Percentiles rank a stretch among this genome's conserved stretches.
Evolutionary conservation across 164 flowering plant genomes (phyloP).

Genomic region (Aristolochia fimbriata): DNA sequence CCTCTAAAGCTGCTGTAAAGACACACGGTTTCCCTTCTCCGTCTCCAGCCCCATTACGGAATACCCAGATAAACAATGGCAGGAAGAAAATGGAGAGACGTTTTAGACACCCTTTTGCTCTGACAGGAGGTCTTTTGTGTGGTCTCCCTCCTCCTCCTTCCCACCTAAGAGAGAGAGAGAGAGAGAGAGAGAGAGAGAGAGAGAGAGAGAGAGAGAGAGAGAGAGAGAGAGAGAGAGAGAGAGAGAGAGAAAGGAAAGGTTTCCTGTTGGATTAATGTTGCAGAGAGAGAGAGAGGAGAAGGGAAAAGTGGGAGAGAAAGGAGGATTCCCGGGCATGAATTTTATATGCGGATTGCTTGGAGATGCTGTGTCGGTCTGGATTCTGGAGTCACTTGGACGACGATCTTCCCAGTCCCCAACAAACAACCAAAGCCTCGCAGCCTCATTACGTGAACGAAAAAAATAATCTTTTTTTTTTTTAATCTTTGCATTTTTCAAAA

Average conservation of each 20-base stretch:
- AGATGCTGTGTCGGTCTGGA: constrained; percentile 1
- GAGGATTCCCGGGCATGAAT: neutral
- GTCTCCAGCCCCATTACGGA: neutral
- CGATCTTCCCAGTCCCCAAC: too few relatives aligned
- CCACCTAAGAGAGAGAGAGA: too few relatives aligned
- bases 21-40: neutral
- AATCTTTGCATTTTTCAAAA: too few relatives aligned
- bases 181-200: neutral
- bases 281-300: neutral
- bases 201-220: too few relatives aligned
- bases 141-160: too few relatives aligned
- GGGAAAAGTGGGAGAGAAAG: neutral
- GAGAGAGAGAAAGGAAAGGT: neutral
- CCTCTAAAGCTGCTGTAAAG: constrained; percentile 8
- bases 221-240: too few relatives aligned
- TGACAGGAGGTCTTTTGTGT: too few relatives aligned
- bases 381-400: neutral
- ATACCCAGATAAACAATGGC: neutral
- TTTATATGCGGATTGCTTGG: constrained; percentile 2
- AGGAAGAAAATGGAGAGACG: neutral
- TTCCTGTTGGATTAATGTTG: neutral
- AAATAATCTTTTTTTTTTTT: too few relatives aligned
- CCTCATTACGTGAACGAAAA: too few relatives aligned
- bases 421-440: too few relatives aligned
- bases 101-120: neutral